Evolutionary conservation across 768 basidiomycete genomes (phyloP), one percentile per base, ranked within the genome.

Genomic region (Pleurotus tuoliensis): DNA sequence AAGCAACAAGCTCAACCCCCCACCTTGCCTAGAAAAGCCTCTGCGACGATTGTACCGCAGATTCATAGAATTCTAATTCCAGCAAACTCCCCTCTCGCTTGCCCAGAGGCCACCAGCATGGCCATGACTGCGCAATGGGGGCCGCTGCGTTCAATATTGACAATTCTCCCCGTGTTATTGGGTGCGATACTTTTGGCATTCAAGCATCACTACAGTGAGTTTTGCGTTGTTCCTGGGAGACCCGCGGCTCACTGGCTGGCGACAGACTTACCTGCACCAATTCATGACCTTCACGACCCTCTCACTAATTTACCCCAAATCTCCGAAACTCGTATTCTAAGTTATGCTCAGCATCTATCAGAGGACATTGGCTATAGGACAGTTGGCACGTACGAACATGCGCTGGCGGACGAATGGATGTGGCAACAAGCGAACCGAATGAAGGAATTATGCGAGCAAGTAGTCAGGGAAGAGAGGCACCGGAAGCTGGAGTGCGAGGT

Each of bases 291-390:
- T 84, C 87, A 65, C 69, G 81, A 90, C 67, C 76, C 85, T 4
- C 56, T 63, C 9, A 90, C 86, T 0, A 71, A 75, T 34, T 69
- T 83, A 3, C 86, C 89, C 3, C 87, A 88, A 63, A 81, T 90
- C 22, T 90, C 89, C 0, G 90, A 92, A 67, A 65, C 79, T 0
- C 81, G 79, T 12, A 87, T 92, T 51, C 79, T 91, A 2, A 76
- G 73, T 5, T 73, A 84, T 46, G 81, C 85, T 3, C 82, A 80
- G 60, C 69, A 86, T 57, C 80, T 93, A 5, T 92, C 93, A 0
- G 93, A 94, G 66, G 85, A 82, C 4, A 92, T 94, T 46, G 95
- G 94, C 1, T 98, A 86, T 71, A 79, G 96, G 47, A 97, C 91
- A 0, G 91, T 96, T 8, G 96, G 96, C 1, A 94, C 94, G 0